Evolutionary conservation across 2,329 filamentous ascomycete species (phyloP), one percentile per base, ranked within the genome.

Genomic region (Aspergillus sp.): DNA sequence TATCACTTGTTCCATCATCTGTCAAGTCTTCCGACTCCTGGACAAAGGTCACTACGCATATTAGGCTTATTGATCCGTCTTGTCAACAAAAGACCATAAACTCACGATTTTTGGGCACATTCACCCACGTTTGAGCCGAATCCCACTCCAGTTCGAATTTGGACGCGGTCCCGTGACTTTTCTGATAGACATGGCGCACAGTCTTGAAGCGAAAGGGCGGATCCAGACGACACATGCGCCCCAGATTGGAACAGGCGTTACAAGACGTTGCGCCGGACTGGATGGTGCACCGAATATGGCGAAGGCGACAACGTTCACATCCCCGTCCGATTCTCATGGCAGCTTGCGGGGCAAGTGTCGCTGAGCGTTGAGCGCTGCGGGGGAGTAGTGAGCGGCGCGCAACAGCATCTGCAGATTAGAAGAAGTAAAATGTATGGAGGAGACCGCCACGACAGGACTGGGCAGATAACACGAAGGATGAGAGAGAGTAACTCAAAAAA

Each of bases 291-390:
- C 65, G 65, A 32, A 69, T 67, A 62, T 70, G 68, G 55, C 68
- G 67, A 66, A 66, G 51, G 30, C 67, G 68, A 62, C 68, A 70
- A 54, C 63, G 58, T 55, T 56, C 62, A 63, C 68, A 70, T 51
- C 67, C 68, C 54, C 62, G 65, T 47, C 63, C 62, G 52, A 68
- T 65, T 60, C 66, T 64, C 66, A 68, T 68, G 52, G 54, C 58
- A 59, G 43, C 50, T 38, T 49, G 46, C 45, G 49, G 41, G 50
- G 54, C 42, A 44, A 22, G 33, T 22, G 46, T 33, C 47, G 45
- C 46, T 52, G 47, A 49, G 56, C 45, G 45, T 45, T 53, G 38
- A 50, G 54, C 52, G 42, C 49, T 46, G 49, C 50, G 50, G 52
- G 47, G 43, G 36, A 48, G n/a, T 30, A 26, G 40, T 24, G 20